Conservation (phyloP, 805 yeast species). For the Vanderwaltozyma verrucispora region DNA sequence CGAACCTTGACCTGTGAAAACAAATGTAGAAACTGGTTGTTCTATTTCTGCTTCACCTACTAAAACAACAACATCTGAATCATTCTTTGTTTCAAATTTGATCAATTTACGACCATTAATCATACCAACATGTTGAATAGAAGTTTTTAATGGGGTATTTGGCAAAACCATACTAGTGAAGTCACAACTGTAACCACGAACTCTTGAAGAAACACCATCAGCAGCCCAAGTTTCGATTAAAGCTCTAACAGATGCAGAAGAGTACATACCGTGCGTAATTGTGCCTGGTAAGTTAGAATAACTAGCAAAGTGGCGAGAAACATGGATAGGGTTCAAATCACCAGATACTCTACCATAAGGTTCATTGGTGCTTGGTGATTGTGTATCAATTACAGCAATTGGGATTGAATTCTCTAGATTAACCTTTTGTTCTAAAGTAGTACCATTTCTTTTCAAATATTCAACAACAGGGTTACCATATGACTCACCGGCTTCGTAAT, state of each 20-base stretch:
- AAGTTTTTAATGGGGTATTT: constrained; percentile 77
- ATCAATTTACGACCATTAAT: constrained; percentile 97
- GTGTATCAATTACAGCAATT: constrained; percentile 47
- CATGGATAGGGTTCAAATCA: constrained; percentile 97
- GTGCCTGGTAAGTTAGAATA: constrained; percentile 95
- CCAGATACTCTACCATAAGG: constrained; percentile 96
- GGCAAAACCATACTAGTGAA: constrained; percentile 98
- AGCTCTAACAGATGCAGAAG: constrained; percentile 90
- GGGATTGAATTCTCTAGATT: constrained; percentile 86
- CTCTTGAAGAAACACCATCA: constrained; percentile 90
- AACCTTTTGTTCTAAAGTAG: constrained; percentile 88
- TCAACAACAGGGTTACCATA: constrained; percentile 97
- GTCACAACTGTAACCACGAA: constrained; percentile 82
- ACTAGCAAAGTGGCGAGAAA: constrained; percentile 85
- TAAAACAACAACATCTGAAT: constrained; percentile 72
- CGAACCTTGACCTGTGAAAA: constrained; percentile 99
- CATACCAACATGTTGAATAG: constrained; percentile 95
- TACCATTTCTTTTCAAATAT: constrained; percentile 84
- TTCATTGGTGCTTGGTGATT: constrained; percentile 93
- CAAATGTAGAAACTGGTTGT: constrained; percentile 93
- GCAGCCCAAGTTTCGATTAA: constrained; percentile 99
- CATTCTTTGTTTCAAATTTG: constrained; percentile 80
- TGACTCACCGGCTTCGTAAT: constrained; percentile 83
- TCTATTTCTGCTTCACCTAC: constrained; percentile 97
- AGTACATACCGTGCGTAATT: constrained; percentile 98